These are phyloP conservation scores for Mucor circinelloides DNA, from an alignment of 371 early-diverging fungal species.

Conservation along the genomic window DNA sequence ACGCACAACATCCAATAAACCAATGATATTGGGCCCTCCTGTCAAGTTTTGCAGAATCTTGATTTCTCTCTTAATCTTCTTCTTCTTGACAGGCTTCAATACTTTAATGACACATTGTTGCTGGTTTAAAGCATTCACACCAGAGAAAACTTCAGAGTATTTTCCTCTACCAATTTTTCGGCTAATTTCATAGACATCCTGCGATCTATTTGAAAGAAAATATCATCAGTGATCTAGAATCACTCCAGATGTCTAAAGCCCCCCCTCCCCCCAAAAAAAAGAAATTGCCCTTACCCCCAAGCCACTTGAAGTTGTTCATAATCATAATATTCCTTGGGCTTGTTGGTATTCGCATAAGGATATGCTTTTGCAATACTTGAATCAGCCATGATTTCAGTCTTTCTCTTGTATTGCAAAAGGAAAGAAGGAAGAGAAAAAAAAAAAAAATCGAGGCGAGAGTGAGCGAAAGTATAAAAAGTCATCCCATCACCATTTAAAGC, in stretches of 20 bases:
- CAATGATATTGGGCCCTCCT: conserved; percentile 95
- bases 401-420: neutral
- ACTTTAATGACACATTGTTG: conserved; percentile 98
- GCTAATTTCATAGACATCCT: conserved; percentile 97
- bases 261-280: no score
- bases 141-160: conserved; percentile 99
- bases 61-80: conserved; percentile 99
- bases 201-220: conserved; percentile 6
- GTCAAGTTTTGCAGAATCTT: conserved; percentile 97
- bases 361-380: conserved; percentile 28
- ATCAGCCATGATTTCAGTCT: conserved; percentile 14
- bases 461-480: neutral
- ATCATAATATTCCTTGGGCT: conserved; percentile 35
- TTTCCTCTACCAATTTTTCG: conserved; percentile 98
- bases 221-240: neutral
- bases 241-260: no score
- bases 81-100: conserved; percentile 98
- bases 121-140: conserved; percentile 80
- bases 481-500: no score
- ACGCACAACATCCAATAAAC: conserved; percentile 94
- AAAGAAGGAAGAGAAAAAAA: neutral
- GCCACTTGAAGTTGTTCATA: conserved; percentile 33
- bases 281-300: conserved; percentile 25
- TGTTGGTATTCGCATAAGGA: conserved; percentile 26
- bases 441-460: neutral